These are phyloP conservation scores for Solanum chilense DNA, from an alignment of 257 asterid species.

Conservation along the genomic window DNA sequence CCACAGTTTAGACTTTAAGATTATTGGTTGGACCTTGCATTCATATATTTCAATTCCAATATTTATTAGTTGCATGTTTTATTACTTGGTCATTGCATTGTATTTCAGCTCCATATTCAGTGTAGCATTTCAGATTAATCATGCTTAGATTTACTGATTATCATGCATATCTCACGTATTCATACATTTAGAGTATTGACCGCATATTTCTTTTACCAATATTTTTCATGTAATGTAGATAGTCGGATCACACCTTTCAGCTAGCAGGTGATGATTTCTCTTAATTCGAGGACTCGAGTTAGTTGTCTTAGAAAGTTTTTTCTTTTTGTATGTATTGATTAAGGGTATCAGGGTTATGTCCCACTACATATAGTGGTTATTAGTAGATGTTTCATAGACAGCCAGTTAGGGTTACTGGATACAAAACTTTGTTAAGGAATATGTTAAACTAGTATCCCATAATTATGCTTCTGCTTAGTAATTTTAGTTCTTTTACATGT, in stretches of 20 bases:
- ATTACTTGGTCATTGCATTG: not conserved
- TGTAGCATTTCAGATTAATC: not conserved
- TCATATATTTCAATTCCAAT: no score
- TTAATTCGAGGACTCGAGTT: not conserved
- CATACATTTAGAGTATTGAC: not conserved
- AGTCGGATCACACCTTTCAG: no score
- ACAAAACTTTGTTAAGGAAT: no score
- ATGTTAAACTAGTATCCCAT: not conserved
- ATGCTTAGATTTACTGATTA: no score
- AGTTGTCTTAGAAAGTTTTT: no score
- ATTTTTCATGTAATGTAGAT: no score
- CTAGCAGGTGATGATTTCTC: not conserved
- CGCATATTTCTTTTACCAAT: not conserved
- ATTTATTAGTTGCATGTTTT: not conserved
- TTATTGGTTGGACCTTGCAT: not conserved
- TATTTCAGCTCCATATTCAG: not conserved
- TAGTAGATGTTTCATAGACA: not conserved
- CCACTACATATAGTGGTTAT: no score
- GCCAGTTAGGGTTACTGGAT: not conserved
- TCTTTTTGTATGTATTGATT: not conserved
- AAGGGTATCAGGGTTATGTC: not conserved
- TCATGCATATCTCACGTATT: not conserved
- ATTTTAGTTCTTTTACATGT: no score
- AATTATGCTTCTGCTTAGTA: no score
- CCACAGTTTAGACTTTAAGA: no score